Conservation (phyloP, 2,329 filamentous ascomycete species). For the Bipolaris gigantea region DNA sequence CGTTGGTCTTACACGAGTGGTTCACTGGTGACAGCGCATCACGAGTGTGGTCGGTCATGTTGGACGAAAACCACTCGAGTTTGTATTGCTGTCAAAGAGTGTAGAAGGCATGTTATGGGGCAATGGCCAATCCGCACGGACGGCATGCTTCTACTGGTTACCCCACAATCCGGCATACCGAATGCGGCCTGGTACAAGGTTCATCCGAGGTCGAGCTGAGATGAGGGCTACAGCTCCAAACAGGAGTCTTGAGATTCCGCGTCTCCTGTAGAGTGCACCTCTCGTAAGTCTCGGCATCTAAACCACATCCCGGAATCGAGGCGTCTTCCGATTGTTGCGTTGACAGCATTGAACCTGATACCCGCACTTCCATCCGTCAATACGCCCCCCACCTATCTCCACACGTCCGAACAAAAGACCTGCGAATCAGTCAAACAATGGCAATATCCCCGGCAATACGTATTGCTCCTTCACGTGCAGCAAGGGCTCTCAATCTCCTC, state of each 20-base stretch:
- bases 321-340: neutral
- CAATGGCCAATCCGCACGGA: no score
- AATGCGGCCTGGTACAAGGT: slow-evolving; percentile 1
- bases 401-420: slow-evolving; percentile 4
- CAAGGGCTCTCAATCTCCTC: slow-evolving; percentile 71
- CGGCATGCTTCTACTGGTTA: no score
- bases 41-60: no score
- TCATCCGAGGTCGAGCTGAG: slow-evolving; percentile 13
- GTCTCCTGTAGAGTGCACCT: neutral
- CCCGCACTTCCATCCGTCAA: neutral
- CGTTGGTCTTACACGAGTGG: no score
- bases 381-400: neutral
- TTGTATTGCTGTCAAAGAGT: no score
- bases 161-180: slow-evolving; percentile 62
- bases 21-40: no score
- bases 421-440: slow-evolving; percentile 10
- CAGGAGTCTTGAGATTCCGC: no score
- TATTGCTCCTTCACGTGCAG: slow-evolving; percentile 50
- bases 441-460: slow-evolving; percentile 31
- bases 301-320: neutral
- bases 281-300: neutral
- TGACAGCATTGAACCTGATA: neutral
- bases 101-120: no score
- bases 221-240: neutral
- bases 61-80: no score